Evolutionary conservation across 768 basidiomycete genomes (phyloP).

Genomic region (Mrakia frigida): DNA sequence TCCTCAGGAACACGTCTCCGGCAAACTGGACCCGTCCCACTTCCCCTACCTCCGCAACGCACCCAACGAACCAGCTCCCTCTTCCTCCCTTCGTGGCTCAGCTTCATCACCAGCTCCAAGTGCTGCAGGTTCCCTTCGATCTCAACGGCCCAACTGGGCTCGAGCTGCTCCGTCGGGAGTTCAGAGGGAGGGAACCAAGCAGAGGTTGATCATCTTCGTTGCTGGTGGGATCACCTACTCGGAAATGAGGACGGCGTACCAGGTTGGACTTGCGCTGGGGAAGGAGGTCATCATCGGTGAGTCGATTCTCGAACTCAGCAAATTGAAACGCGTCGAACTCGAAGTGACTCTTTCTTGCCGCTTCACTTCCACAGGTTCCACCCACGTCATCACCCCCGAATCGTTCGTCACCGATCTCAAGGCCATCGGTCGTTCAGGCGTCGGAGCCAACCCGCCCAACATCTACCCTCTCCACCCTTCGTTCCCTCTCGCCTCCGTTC

Average conservation of each 20-base stretch:
- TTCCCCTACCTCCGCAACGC: conserved; percentile 89
- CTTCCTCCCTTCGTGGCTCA: conserved; percentile 28
- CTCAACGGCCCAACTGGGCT: conserved; percentile 31
- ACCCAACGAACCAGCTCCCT: conserved; percentile 45
- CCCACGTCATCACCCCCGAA: conserved; percentile 75
- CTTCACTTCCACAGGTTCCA: conserved; percentile 62
- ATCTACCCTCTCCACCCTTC: conserved; percentile 41
- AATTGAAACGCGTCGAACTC: not conserved
- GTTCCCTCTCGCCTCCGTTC: conserved; percentile 35
- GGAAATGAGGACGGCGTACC: conserved; percentile 83
- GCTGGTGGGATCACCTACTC: conserved; percentile 95
- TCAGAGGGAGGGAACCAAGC: conserved; percentile 38
- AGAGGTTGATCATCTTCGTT: conserved; percentile 80
- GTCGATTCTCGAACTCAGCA: conserved; percentile 31
- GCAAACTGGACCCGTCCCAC: conserved; percentile 65
- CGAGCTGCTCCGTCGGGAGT: conserved; percentile 19
- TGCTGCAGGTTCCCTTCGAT: conserved; percentile 24
- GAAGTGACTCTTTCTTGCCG: not conserved
- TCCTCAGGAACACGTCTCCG: conserved; percentile 70
- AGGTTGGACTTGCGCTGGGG: conserved; percentile 64
- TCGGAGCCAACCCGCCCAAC: conserved; percentile 53
- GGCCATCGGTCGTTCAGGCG: conserved; percentile 77
- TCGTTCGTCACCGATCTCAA: conserved; percentile 81
- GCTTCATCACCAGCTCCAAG: not conserved
- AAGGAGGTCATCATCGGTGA: conserved; percentile 90